Conservation (phyloP, 192 early-diverging fungal species). For the Chytriomyces sp. region DNA sequence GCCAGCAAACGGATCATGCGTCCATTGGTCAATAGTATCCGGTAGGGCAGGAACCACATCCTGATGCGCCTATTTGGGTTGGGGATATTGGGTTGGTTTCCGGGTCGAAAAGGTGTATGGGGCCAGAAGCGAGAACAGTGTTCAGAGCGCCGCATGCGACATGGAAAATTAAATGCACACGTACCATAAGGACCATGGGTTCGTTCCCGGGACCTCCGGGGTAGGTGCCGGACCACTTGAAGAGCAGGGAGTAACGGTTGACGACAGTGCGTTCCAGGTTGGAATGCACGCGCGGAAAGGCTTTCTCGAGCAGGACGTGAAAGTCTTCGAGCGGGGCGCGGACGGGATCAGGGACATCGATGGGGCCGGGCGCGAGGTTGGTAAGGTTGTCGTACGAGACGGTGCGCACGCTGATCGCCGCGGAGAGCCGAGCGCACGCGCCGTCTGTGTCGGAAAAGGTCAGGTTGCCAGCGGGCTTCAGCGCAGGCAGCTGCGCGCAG, state of each 20-base stretch:
- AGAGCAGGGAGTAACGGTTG: slow-evolving; percentile 4
- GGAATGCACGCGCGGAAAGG: slow-evolving; percentile 8
- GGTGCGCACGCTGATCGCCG: background rate
- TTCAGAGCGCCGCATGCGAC: background rate
- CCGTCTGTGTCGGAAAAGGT: background rate
- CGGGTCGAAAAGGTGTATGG: too few relatives aligned
- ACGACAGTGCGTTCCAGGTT: background rate
- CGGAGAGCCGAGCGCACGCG: background rate
- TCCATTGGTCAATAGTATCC: slow-evolving; percentile 21
- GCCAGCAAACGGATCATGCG: slow-evolving; percentile 14
- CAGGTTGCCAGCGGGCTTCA: background rate
- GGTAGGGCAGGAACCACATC: slow-evolving; percentile 26
- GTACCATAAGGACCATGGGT: slow-evolving; percentile 5
- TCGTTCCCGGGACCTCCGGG: background rate
- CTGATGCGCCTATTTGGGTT: slow-evolving; percentile 17
- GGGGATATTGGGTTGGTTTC: too few relatives aligned
- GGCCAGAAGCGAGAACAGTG: background rate
- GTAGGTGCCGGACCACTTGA: background rate
- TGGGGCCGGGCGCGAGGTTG: background rate
- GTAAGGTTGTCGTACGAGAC: background rate
- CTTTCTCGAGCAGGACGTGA: slow-evolving; percentile 1
- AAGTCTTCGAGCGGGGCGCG: slow-evolving; percentile 3
- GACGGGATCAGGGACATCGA: background rate
- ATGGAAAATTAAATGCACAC: background rate
- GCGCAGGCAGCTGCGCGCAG: background rate